A percentile compares a stretch with the other conserved stretches of the same genome.
Evolutionary conservation across 2,329 filamentous ascomycete genomes (phyloP).

Genomic region (Aspergillus bombycis): DNA sequence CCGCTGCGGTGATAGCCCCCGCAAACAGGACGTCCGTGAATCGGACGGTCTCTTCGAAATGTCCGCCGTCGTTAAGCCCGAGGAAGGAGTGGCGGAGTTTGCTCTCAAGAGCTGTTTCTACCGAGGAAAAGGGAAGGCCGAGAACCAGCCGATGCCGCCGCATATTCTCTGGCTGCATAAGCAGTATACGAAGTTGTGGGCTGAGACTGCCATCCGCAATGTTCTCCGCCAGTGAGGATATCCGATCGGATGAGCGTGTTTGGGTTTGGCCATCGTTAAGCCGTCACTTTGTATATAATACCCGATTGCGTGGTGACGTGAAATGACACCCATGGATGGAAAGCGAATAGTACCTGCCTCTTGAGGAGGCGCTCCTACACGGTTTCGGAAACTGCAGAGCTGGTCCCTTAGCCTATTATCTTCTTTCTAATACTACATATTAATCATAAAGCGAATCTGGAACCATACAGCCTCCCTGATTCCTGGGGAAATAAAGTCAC

Average conservation of each 20-base stretch:
- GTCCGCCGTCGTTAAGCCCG: conserved; percentile 61
- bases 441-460: no score
- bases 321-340: not conserved
- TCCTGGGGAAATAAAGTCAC: no score
- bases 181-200: conserved; percentile 60
- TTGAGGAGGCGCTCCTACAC: not conserved
- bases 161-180: conserved; percentile 56
- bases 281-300: not conserved
- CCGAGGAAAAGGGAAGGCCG: conserved; percentile 52
- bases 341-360: not conserved
- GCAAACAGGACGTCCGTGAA: conserved; percentile 57
- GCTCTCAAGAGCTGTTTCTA: conserved; percentile 68
- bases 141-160: conserved; percentile 48
- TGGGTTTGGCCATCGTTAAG: not conserved
- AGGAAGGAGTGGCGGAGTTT: conserved; percentile 64
- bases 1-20: conserved; percentile 68
- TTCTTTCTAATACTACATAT: not conserved
- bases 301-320: not conserved
- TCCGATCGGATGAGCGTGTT: conserved; percentile 13
- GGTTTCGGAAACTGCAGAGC: not conserved
- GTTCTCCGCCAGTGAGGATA: conserved; percentile 8
- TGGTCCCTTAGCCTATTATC: not conserved
- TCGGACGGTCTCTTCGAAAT: conserved; percentile 71
- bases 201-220: conserved; percentile 54
- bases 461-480: no score